A percentile compares a stretch with the other conserved stretches of the same genome.
Evolutionary conservation across 768 basidiomycete genomes (phyloP).

Genomic region (Russula lepida): DNA sequence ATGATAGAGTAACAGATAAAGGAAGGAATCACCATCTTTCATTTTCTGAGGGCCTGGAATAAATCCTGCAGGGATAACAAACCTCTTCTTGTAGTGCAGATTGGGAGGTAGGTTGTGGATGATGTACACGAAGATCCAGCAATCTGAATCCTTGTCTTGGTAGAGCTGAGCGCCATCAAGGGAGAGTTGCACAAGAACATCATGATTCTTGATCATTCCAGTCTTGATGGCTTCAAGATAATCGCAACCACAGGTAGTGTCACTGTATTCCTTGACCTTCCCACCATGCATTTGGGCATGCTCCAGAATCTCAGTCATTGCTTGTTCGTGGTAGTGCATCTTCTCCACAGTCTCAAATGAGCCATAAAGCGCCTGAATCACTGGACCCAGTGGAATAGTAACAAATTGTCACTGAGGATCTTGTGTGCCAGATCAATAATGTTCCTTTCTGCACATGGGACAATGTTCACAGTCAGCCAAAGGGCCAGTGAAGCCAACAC

Average conservation of each 20-base stretch:
- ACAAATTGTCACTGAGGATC: not conserved
- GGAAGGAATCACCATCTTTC: not conserved
- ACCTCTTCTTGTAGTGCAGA: not conserved
- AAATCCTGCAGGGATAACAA: not conserved
- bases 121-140: not conserved
- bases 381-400: not conserved
- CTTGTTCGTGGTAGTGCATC: not conserved
- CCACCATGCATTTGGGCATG: not conserved
- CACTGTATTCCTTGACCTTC: not conserved
- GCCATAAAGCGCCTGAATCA: not conserved
- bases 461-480: not conserved
- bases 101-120: not conserved
- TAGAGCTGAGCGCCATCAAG: not conserved
- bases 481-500: not conserved
- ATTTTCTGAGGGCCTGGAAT: not conserved
- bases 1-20: not conserved
- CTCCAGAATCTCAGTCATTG: not conserved
- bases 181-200: not conserved
- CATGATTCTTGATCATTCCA: not conserved
- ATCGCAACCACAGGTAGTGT: not conserved
- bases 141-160: not conserved
- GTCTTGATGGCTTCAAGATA: not conserved
- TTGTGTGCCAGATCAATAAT: not conserved
- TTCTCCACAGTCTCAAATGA: not conserved
- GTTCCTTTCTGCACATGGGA: not conserved